Base-by-base conservation (phyloP, 2,329 filamentous ascomycete genomes). In the Thielaviopsis ethacetica region DNA sequence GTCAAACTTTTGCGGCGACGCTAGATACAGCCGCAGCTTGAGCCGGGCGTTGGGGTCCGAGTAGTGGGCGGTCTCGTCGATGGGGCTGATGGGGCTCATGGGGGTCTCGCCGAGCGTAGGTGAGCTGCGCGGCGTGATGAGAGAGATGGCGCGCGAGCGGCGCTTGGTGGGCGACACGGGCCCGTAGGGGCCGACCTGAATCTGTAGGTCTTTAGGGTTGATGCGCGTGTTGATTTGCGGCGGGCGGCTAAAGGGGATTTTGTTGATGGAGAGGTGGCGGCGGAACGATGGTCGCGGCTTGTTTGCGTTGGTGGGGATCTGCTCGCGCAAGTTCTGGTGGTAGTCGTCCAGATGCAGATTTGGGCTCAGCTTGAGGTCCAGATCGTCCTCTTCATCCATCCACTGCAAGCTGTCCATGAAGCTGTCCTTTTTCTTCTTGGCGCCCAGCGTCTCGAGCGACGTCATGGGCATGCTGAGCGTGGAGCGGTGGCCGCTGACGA, bases 1-100 rank as follows among this genome's bases (percentile, higher is more conserved):
- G 68, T 97, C 91, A 65, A 97, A 97, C 68, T 95, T 95, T 64
- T 95, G 88, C 0, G 91, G 86, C 1, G 90, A 95, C 7, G 88
- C 86, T 21, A 95, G 79, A 66, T 91, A 95, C 6, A 88, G 83
- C 13, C 90, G 83, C 21, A 97, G 75, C 71, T 94, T 95, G 65
- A 88, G 77, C 38, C 91, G 82, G 47, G 91, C 88, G 68, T 95
- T 88, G 0, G 90, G 89, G 65, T 96, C 90, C 68, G 89, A 88
- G 67, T 95, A 96, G 71, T 95, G 86, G 44, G 87, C 81, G 3
- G 88, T 86, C 4, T 84, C 78, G 65, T 94, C 88, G 60, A 87
- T 80, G 21, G 76, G 53, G 38, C 59, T 54, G 15, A 65, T 61
- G 15, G 65, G 58, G 4, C 66, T 57, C 12, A 59, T 59, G 3